Conservation (phyloP, 2,329 filamentous ascomycete species). For the Xylariaceae sp. region DNA sequence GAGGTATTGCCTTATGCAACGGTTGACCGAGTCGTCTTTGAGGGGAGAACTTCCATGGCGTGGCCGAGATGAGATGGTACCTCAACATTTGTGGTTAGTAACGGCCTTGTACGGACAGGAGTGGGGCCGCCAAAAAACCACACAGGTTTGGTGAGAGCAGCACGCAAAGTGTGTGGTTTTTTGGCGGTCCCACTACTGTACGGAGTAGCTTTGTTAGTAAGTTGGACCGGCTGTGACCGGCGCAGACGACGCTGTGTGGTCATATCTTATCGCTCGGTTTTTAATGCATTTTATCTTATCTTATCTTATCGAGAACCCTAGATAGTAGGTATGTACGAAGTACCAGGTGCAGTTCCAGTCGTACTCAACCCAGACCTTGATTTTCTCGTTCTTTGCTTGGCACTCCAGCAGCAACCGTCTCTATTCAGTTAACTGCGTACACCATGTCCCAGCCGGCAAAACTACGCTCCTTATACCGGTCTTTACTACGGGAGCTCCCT, state of each 20-base stretch:
- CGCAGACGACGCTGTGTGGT: not conserved
- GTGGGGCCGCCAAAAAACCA: too few relatives aligned
- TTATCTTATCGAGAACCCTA: conserved; percentile 10
- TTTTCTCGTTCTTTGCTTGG: not conserved
- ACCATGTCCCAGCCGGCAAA: conserved; percentile 42
- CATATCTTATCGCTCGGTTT: not conserved
- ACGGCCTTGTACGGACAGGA: too few relatives aligned
- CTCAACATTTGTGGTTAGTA: too few relatives aligned
- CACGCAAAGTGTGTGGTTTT: too few relatives aligned
- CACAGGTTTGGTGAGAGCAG: too few relatives aligned
- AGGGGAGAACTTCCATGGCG: not conserved
- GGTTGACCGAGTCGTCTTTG: not conserved
- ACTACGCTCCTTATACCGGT: conserved; percentile 78
- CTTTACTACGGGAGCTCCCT: conserved; percentile 84
- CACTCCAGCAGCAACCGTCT: not conserved
- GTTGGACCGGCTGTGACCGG: not conserved
- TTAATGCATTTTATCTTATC: conserved; percentile 6
- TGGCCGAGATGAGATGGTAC: too few relatives aligned
- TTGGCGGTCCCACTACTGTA: too few relatives aligned
- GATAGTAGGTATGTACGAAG: too few relatives aligned
- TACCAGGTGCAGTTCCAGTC: too few relatives aligned
- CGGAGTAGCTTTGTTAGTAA: too few relatives aligned
- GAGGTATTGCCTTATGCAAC: not conserved
- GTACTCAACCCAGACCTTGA: not conserved
- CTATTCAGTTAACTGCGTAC: not conserved